Base-by-base conservation (phyloP, 495 filamentous ascomycete species). In the Penicillium odoratum region DNA sequence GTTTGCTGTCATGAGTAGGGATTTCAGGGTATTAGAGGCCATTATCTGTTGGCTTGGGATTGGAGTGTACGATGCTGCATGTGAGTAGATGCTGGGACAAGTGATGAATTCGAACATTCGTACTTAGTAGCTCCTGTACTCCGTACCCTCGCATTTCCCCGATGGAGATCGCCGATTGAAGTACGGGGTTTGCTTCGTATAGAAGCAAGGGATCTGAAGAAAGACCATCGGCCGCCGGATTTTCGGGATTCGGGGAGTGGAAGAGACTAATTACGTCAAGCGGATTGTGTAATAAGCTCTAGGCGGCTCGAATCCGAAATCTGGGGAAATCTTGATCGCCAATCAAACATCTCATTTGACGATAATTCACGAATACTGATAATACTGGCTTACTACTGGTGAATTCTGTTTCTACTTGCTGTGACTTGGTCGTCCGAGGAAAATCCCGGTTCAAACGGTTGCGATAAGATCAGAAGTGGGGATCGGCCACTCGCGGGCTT, bases 401-500 rank as follows among this genome's bases (percentile, higher is more conserved):
- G 9, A 36, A 36, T 4, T 11, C 3, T 36, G 8, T 36, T 36
- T 36, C 9, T 11, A 8, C 33, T 36, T 21, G 2, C 21, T 36
- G 4, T 10, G 9, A 36, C 33, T 9, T 36, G 33, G 42, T n/a
- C 18, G 6, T 47, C 9, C 11, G 43, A 7, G 18, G 16, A 13
- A 25, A 48, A 31, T 48, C 1, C 51, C 21, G 18, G 15, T 38
- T 42, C 18, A 53, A 42, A 29, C 25, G 31, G 38, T 51, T 40
- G 33, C 49, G 52, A 55, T 55, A 55, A 55, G 52, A 55, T 55
- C 29, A 11, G 16, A 72, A 53, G 61, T 56, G 57, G 72, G 62
- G 65, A 64, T 64, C 66, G 52, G 68, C 72, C 70, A 51, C 55
- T 55, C 62, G 67, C 75, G 75, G 75, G 59, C 67, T 62, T 78